Base-by-base conservation (phyloP, 768 basidiomycete genomes). In the Pisolithus microcarpus region DNA sequence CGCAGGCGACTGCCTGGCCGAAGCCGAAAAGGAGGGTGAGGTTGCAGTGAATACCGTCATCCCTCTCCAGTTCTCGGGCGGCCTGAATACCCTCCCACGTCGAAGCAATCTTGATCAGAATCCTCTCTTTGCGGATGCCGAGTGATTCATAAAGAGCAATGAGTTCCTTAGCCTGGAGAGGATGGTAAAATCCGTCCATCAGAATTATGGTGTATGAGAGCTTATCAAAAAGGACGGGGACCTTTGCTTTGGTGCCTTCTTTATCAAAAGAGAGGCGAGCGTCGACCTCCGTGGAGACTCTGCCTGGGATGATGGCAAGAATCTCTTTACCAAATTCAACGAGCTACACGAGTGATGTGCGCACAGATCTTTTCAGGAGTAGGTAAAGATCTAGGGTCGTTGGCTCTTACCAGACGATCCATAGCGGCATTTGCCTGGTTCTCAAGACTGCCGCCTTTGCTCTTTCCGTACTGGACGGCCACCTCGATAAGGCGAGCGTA, bases 51-150 rank as follows among this genome's bases (percentile, higher is more conserved):
- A 99, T 98, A 56, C 78, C 80, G 52, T 96, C 84, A 59, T 95
- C 87, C 54, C 79, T 70, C 77, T 99, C 96, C 58, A 99, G 85
- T 71, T 94, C 86, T 56, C 92, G 84, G 36, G 96, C 96, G 53
- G 96, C 96, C 71, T 99, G 95, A 75, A 99, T 99, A 72, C 96
- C 96, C 73, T 98, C 96, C 90, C 91, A 99, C 44, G 94, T 94
- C 38, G 96, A 95, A 28, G 95, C 96, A 65, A 99, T 97, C 78
- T 99, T 99, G 83, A 99, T 97, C 60, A 99, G 77, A 56, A 99
- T 76, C 56, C 96, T 91, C 39, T 98, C 93, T 74, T 88, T 91
- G 67, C 81, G 75, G 75, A 99, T 83, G 56, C 96, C 96, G 56
- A 93, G 67, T n/a, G 88, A 89, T 34, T 93, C 80, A 77, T 99